Percentiles rank a stretch among this genome's conserved stretches.
These are phyloP conservation scores for Neurospora tetraspora DNA, from an alignment of 495 filamentous ascomycete genomes.

Conservation along the genomic window DNA sequence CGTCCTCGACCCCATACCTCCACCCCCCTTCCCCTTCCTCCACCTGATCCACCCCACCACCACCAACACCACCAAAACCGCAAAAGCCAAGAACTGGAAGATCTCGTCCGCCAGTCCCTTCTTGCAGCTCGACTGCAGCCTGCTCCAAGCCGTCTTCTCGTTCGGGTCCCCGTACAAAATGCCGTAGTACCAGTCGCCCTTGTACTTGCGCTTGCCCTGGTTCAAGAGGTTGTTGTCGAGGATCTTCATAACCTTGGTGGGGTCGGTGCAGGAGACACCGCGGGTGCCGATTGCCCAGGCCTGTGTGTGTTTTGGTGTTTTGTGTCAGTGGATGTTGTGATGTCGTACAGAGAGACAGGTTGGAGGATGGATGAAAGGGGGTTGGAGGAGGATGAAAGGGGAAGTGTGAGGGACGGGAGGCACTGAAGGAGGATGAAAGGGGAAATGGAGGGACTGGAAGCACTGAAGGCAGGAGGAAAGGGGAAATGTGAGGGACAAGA, in stretches of 20 bases:
- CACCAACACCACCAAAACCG: constrained; percentile 15
- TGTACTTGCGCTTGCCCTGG: constrained; percentile 17
- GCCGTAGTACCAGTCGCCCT: constrained; percentile 6
- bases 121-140: constrained; percentile 20
- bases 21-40: constrained; percentile 1
- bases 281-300: constrained; percentile 36
- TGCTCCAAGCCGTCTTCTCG: neutral
- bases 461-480: too few relatives aligned
- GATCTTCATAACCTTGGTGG: constrained; percentile 5
- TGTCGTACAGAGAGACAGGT: too few relatives aligned
- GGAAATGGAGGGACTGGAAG: too few relatives aligned
- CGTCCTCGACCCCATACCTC: neutral
- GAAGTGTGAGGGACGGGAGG: too few relatives aligned
- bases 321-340: too few relatives aligned
- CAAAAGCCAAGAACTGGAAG: constrained; percentile 26
- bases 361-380: too few relatives aligned
- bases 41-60: constrained; percentile 9
- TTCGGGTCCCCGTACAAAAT: constrained; percentile 1
- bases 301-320: constrained; percentile 14
- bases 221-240: constrained; percentile 25
- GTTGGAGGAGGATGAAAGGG: too few relatives aligned
- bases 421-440: too few relatives aligned
- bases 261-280: constrained; percentile 22
- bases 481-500: too few relatives aligned
- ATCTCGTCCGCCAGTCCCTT: constrained; percentile 25